Base-by-base conservation (phyloP, 2,329 filamentous ascomycete species). In the Bipolaris victoriae region DNA sequence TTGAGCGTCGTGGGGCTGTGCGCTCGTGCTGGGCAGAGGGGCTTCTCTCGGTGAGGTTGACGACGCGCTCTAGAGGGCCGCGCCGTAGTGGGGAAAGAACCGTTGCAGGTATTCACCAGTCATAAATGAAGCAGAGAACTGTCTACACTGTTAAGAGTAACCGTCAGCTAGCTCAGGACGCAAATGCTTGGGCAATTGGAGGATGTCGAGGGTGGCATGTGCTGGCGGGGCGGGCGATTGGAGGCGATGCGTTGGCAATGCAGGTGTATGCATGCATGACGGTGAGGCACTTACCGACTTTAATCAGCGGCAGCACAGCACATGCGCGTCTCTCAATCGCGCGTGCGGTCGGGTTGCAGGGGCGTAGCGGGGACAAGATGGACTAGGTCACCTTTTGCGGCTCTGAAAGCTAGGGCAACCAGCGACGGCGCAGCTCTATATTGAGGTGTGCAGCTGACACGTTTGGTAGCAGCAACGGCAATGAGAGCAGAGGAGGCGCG, bases 241-340 rank as follows among this genome's bases (percentile, higher is more conserved):
- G 75, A 75, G 71, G 69, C 73, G 76, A 77, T 78, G 76, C 70
- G 76, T 60, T 78, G 76, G 73, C 76, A 76, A 70, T 77, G 75
- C 75, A 75, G 71, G 70, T 73, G 67, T 70, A 74, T 77, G 76
- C 75, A 76, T 76, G 76, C 75, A 76, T 61, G 70, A 62, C 64
- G 50, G 52, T 52, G 63, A 57, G 61, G 62, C 65, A 72, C 73
- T 76, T 76, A 76, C 73, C 74, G 64, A 71, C 61, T 74, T 70
- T 65, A 69, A 69, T 70, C 67, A 70, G 69, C 65, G 60, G 63
- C 67, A 57, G 67, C 47, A 39, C 36, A 39, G 47, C 65, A 69
- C 63, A 67, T 70, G 64, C 70, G 70, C 71, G 67, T 73, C 68
- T 73, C 68, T 70, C 67, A 68, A 64, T 58, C 65, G 63, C 65